These are phyloP conservation scores for Elsinoe arachidis DNA, from an alignment of 2,329 filamentous ascomycete genomes.

Conservation along the genomic window DNA sequence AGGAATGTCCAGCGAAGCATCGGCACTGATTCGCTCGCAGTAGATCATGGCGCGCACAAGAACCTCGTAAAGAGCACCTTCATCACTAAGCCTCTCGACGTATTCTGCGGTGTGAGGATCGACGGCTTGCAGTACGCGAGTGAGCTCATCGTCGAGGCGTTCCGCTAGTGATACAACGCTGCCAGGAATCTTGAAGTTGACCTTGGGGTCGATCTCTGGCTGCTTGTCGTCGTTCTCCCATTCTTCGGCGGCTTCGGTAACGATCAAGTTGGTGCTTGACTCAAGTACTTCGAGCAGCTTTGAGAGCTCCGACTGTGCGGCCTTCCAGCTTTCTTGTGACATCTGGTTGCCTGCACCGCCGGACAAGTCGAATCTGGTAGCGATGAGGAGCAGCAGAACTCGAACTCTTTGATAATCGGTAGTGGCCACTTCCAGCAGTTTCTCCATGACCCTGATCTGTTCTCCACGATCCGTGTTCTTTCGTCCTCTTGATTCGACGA, in stretches of 20 bases:
- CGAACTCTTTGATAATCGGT: constrained; percentile 92
- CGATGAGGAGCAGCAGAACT: constrained; percentile 82
- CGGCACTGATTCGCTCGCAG: constrained; percentile 69
- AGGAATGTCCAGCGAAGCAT: constrained; percentile 59
- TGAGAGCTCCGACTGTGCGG: constrained; percentile 77
- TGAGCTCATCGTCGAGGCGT: constrained; percentile 93
- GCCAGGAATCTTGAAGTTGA: constrained; percentile 85
- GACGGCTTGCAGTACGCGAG: constrained; percentile 91
- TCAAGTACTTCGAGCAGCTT: constrained; percentile 72
- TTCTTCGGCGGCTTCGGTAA: constrained; percentile 87
- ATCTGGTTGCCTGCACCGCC: constrained; percentile 73
- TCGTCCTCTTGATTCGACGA: constrained; percentile 92
- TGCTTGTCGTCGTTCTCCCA: constrained; percentile 99
- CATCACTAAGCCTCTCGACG: constrained; percentile 87
- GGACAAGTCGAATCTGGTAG: constrained; percentile 87
- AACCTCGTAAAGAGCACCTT: constrained; percentile 82
- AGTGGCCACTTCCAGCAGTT: constrained; percentile 76
- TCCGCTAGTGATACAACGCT: constrained; percentile 92
- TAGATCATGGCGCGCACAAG: constrained; percentile 85
- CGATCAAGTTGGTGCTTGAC: constrained; percentile 67
- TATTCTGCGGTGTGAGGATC: constrained; percentile 98
- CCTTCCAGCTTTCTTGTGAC: constrained; percentile 94
- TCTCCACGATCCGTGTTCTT: constrained; percentile 96
- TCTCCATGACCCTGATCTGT: constrained; percentile 97
- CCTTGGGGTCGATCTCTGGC: constrained; percentile 61